A percentile compares a stretch with the other conserved stretches of the same genome.
These are phyloP conservation scores for Sphagnum magellanicum DNA, from an alignment of 228 moss, liverwort and hornwort species.

Conservation along the genomic window DNA sequence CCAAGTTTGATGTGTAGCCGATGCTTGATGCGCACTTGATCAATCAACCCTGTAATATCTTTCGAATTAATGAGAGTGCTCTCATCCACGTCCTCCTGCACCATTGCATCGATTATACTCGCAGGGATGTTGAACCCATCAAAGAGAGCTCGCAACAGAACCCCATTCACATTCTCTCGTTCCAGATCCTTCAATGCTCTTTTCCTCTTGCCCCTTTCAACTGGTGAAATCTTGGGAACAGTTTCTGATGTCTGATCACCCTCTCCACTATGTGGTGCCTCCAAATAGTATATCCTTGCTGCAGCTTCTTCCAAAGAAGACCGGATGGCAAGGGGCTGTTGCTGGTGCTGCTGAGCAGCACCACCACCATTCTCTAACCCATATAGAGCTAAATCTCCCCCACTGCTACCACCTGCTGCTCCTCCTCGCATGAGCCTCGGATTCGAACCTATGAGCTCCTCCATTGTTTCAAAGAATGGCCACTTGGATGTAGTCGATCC, in stretches of 20 bases:
- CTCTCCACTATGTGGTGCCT: constrained; percentile 6
- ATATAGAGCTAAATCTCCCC: constrained; percentile 2
- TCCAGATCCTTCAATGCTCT: constrained; percentile 17
- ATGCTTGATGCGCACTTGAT: constrained; percentile 48
- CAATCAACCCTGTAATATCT: constrained; percentile 26
- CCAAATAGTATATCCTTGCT: constrained; percentile 8
- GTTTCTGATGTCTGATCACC: constrained; percentile 21
- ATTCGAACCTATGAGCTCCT: constrained; percentile 15
- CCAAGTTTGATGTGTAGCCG: constrained; percentile 53
- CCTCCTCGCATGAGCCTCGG: constrained; percentile 11
- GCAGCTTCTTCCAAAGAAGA: constrained; percentile 13
- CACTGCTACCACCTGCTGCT: constrained; percentile 1
- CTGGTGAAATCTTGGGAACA: constrained; percentile 15
- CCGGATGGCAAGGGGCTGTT: constrained; percentile 11
- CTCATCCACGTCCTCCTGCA: constrained; percentile 21
- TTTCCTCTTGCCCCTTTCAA: constrained; percentile 17
- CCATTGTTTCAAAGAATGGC: constrained; percentile 15
- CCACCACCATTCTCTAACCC: constrained; percentile 12
- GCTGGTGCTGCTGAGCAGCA: too few species aligned
- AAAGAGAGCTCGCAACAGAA: constrained; percentile 11
- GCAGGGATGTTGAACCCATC: constrained; percentile 16
- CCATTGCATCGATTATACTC: constrained; percentile 17
- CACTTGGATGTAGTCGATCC: constrained; percentile 15
- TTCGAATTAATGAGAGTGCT: constrained; percentile 16
- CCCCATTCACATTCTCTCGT: constrained; percentile 13